phyloP scores from a whole-genome alignment of 208 protist genomes.

The Crithidia fasciculata region DNA sequence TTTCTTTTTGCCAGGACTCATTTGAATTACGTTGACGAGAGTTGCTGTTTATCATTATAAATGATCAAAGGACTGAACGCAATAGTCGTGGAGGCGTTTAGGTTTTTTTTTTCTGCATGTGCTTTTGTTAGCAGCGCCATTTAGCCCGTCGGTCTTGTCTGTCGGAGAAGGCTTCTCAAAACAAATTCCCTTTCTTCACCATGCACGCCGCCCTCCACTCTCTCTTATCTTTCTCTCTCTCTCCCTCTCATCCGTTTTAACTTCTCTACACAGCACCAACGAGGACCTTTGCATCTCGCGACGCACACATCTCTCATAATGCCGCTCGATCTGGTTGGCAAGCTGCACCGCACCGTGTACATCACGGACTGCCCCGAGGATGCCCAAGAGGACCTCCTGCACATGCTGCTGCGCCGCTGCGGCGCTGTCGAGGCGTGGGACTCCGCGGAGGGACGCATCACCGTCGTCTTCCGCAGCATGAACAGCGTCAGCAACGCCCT shows the following conservation, averaged over 20 bases:
- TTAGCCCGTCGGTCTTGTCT: too few species aligned
- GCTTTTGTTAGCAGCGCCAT: too few species aligned
- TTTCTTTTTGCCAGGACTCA: too few species aligned
- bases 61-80: too few species aligned
- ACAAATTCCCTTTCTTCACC: too few species aligned
- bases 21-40: too few species aligned
- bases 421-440: constrained; percentile 86
- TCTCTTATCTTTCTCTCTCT: neutral
- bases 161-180: too few species aligned
- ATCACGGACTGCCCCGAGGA: constrained; percentile 60
- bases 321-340: constrained; percentile 84
- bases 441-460: constrained; percentile 51
- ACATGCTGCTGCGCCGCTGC: constrained; percentile 70
- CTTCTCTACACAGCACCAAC: neutral
- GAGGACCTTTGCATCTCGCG: too few species aligned
- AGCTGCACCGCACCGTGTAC: constrained; percentile 89
- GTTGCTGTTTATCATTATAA: too few species aligned
- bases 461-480: constrained; percentile 77
- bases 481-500: constrained; percentile 88
- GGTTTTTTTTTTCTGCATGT: too few species aligned
- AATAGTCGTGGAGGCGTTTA: too few species aligned
- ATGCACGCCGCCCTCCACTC: too few species aligned
- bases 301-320: constrained; percentile 23
- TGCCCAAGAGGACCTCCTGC: constrained; percentile 73
- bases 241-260: neutral